phyloP scores from a whole-genome alignment of 768 basidiomycete genomes.

The Trametes cingulata region DNA sequence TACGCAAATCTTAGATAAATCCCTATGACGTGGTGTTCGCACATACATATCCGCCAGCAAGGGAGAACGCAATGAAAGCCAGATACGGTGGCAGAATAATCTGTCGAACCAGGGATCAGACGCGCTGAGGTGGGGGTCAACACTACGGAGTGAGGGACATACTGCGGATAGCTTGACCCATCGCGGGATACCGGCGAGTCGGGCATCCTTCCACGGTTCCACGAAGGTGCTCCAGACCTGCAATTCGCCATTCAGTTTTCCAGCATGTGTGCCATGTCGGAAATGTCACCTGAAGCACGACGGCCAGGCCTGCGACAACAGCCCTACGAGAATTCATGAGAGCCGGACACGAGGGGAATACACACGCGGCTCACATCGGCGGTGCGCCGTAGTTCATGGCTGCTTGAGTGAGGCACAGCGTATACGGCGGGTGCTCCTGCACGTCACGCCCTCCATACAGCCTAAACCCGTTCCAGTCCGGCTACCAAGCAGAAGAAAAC shows the following conservation, averaged over 20 bases:
- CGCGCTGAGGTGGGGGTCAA: neutral
- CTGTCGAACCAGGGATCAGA: constrained; percentile 27
- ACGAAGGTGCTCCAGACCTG: constrained; percentile 42
- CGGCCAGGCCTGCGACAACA: constrained; percentile 40
- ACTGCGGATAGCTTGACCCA: constrained; percentile 31
- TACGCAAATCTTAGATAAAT: neutral
- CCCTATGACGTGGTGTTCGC: neutral
- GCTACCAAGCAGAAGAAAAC: neutral
- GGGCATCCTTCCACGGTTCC: constrained; percentile 24
- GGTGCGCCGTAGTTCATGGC: constrained; percentile 53
- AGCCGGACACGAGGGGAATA: neutral
- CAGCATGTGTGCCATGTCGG: neutral
- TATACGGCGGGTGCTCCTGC: constrained; percentile 28
- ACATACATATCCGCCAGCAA: constrained; percentile 33
- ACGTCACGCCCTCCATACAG: constrained; percentile 35
- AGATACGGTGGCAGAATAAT: constrained; percentile 42
- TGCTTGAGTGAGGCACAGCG: constrained; percentile 51
- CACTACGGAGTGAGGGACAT: constrained; percentile 3
- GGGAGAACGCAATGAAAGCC: constrained; percentile 43
- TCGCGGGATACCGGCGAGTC: constrained; percentile 26
- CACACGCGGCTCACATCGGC: constrained; percentile 45
- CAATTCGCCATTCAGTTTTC: neutral
- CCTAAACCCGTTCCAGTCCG: constrained; percentile 9
- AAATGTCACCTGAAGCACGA: constrained; percentile 43
- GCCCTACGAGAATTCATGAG: constrained; percentile 35